Conservation (phyloP, 331 rosid species). For the Prunus yedoensis region DNA sequence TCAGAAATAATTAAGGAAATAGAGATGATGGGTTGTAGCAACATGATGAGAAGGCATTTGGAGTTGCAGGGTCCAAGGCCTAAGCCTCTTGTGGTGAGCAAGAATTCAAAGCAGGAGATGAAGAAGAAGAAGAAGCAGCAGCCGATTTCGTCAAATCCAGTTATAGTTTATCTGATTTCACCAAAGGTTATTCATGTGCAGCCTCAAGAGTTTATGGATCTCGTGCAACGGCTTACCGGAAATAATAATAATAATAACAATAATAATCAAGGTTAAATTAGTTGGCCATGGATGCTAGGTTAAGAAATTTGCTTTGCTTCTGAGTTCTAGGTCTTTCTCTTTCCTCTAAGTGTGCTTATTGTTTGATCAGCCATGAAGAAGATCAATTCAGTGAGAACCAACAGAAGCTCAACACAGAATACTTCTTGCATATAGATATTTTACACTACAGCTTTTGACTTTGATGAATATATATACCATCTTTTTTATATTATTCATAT, state of each 20-base stretch:
- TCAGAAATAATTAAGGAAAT: not conserved
- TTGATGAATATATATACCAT: too few relatives aligned
- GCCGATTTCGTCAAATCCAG: slow-evolving; percentile 14
- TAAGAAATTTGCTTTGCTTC: not conserved
- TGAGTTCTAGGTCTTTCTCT: not conserved
- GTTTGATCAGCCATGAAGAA: not conserved
- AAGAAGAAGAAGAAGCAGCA: slow-evolving; percentile 14
- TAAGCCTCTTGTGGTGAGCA: slow-evolving; percentile 25
- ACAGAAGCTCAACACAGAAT: not conserved
- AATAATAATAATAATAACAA: not conserved
- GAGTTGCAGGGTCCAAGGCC: slow-evolving; percentile 41
- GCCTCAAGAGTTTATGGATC: slow-evolving; percentile 45
- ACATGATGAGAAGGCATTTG: not conserved
- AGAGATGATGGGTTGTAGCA: not conserved
- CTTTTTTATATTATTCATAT: too few relatives aligned
- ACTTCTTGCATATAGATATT: too few relatives aligned
- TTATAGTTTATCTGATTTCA: slow-evolving; percentile 36
- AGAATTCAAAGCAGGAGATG: slow-evolving; percentile 22
- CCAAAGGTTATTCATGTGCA: slow-evolving; percentile 45
- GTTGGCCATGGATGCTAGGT: too few relatives aligned
- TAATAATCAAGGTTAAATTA: too few relatives aligned
- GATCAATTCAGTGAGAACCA: not conserved
- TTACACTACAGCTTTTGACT: too few relatives aligned
- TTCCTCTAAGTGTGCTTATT: not conserved
- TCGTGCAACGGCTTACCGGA: slow-evolving; percentile 51